phyloP scores from a whole-genome alignment of 495 filamentous ascomycete genomes.

The Penicillium lividum region DNA sequence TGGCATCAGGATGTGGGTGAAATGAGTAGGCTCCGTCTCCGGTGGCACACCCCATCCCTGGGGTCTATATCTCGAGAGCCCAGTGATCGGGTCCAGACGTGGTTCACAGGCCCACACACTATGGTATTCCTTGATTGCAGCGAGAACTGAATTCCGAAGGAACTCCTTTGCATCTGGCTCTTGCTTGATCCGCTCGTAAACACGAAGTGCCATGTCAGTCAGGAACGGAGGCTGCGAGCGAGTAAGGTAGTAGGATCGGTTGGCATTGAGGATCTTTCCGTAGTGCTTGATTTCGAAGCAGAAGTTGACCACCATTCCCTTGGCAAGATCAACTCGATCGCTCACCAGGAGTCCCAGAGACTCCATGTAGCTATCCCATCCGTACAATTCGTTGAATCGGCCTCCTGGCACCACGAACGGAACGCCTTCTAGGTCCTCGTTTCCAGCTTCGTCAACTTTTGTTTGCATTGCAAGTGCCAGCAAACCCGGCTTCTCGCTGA shows the following conservation, averaged over 20 bases:
- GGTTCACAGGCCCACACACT: constrained; percentile 84
- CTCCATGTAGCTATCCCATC: constrained; percentile 98
- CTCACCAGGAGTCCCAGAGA: constrained; percentile 82
- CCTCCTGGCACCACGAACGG: constrained; percentile 96
- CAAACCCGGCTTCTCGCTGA: constrained; percentile 85
- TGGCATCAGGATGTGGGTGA: constrained; percentile 80
- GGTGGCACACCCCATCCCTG: constrained; percentile 88
- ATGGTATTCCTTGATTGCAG: constrained; percentile 96
- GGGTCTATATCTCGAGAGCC: constrained; percentile 87
- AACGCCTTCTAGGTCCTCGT: constrained; percentile 70
- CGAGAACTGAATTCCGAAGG: constrained; percentile 72
- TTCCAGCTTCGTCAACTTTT: constrained; percentile 59
- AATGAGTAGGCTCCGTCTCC: constrained; percentile 88
- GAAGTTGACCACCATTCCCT: constrained; percentile 93
- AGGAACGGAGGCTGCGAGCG: constrained; percentile 95
- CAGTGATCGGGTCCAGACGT: constrained; percentile 73
- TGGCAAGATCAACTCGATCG: constrained; percentile 78
- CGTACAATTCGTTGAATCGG: constrained; percentile 95
- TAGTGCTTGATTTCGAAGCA: constrained; percentile 98
- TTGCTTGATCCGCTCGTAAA: constrained; percentile 83
- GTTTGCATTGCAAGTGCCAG: constrained; percentile 89
- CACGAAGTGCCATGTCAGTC: constrained; percentile 92
- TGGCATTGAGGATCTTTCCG: constrained; percentile 96
- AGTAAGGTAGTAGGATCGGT: constrained; percentile 89
- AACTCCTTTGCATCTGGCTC: constrained; percentile 77